Evolutionary conservation across 352 stramenopile genomes (phyloP), one percentile per base, ranked within the genome.

Genomic region (Globisporangium takayamanum): DNA sequence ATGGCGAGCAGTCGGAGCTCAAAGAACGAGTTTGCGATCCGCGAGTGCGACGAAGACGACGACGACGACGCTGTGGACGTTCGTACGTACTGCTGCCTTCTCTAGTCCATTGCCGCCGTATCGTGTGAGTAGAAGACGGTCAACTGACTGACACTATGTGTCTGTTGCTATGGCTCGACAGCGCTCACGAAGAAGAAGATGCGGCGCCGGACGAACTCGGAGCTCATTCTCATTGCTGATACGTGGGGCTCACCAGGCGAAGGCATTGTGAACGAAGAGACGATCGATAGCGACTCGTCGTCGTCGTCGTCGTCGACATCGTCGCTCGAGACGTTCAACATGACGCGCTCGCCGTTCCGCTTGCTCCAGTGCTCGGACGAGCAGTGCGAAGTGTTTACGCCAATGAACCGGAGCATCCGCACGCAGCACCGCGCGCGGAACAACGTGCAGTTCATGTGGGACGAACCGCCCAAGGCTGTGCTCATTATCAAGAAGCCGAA

Each of bases 401-500:
- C 84, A 16, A 87, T 82, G 71, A 91, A 95, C 69, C 78, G 84
- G 56, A 95, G 72, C 67, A 94, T 95, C 57, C 80, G 79, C 56
- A 93, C 83, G 49, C 82, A 92, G 63, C 84, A 93, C 62, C 82
- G 84, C 46, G 74, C 84, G 55, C 80, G 84, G 47, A 95, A 93
- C 70, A 95, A 95, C 57, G 84, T 95, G 53, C 86, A 95, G 62
- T 86, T 91, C 57, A 88, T 95, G 72, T 95, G 86, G 86, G 86
- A 95, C 52, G 82, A 90, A 45, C 70, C 78, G 10, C 86, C 86
- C 12, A 92, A 82, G 63, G 76, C 73, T 3, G 85, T 94, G 53
- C 67, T 96, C 8, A 78, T 96, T 49, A 82, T 96, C 30, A 96
- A 96, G 68, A 96, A 96, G 56, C 88, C 88, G 1, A 90, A 89